phyloP scores from a whole-genome alignment of 345 rosid species.

The Citrus sp. region DNA sequence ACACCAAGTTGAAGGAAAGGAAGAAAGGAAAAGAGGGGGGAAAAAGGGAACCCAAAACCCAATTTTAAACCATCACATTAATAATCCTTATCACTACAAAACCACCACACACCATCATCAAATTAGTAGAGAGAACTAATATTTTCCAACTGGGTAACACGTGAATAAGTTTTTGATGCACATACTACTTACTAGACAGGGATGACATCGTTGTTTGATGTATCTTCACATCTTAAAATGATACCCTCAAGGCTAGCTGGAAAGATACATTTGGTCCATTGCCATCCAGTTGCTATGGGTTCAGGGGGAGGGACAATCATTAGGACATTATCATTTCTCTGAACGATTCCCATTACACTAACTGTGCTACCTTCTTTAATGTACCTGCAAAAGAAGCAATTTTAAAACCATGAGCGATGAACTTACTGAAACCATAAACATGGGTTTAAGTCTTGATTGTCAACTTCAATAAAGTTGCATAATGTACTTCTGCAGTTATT shows the following conservation, averaged over 20 bases:
- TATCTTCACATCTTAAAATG: conserved; percentile 92
- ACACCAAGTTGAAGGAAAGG: conserved; percentile 12
- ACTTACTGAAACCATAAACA: not conserved
- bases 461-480: not conserved
- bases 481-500: too few relatives aligned
- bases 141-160: not conserved
- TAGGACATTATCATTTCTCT: conserved; percentile 92
- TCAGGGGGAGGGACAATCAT: conserved; percentile 89
- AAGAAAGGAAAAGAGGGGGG: not conserved
- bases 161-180: not conserved
- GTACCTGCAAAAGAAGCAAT: conserved; percentile 41
- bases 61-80: conserved; percentile 1
- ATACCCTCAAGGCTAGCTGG: conserved; percentile 91
- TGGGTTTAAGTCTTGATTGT: not conserved
- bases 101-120: conserved; percentile 15
- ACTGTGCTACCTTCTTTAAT: conserved; percentile 99
- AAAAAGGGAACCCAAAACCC: conserved; percentile 7
- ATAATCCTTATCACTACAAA: conserved; percentile 10
- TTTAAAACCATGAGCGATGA: not conserved
- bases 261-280: conserved; percentile 75
- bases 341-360: conserved; percentile 92
- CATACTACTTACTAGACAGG: conserved; percentile 57
- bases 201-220: conserved; percentile 84
- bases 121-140: conserved; percentile 14
- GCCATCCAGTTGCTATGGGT: conserved; percentile 86